Evolutionary conservation across 2,329 filamentous ascomycete species (phyloP).

Genomic region (Plenodomus tracheiphilus): DNA sequence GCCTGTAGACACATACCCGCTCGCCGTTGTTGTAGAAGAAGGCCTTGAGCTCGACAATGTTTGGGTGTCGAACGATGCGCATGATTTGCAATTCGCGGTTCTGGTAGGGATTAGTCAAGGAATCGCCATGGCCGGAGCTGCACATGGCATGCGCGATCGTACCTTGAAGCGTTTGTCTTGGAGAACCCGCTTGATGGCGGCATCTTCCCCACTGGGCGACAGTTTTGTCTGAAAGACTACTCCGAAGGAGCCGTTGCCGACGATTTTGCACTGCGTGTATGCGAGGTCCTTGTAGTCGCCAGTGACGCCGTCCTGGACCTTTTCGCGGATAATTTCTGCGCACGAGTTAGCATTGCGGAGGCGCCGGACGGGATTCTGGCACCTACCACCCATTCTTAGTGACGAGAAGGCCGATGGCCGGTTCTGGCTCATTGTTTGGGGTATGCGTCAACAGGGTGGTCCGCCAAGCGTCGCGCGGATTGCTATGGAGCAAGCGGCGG

Average conservation of each 20-base stretch:
- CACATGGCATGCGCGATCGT: constrained; percentile 31
- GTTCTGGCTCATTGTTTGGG: constrained; percentile 77
- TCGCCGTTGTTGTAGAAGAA: constrained; percentile 99
- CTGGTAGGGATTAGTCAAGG: constrained; percentile 55
- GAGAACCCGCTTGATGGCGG: constrained; percentile 96
- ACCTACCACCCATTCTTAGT: constrained; percentile 96
- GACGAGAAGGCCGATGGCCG: constrained; percentile 85
- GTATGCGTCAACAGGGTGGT: constrained; percentile 27
- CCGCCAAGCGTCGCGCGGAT: constrained; percentile 36
- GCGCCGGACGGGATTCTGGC: background rate
- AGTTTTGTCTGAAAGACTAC: constrained; percentile 99
- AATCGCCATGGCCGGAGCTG: constrained; percentile 9
- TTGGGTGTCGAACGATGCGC: constrained; percentile 97
- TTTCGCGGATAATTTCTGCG: constrained; percentile 94
- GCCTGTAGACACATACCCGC: constrained; percentile 65
- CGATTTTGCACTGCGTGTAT: constrained; percentile 99
- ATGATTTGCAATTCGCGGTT: constrained; percentile 99
- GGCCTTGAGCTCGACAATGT: constrained; percentile 97
- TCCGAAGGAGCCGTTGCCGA: constrained; percentile 97
- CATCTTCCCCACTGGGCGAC: constrained; percentile 95
- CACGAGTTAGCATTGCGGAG: constrained; percentile 37
- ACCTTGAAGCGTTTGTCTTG: constrained; percentile 99
- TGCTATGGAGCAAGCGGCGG: constrained; percentile 49
- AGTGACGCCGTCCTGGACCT: constrained; percentile 96
- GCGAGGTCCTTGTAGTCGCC: constrained; percentile 96